Percentiles rank a stretch among this genome's conserved stretches.
Evolutionary conservation across 2,329 filamentous ascomycete genomes (phyloP).

Genomic region (Keithomyces neogunnii): DNA sequence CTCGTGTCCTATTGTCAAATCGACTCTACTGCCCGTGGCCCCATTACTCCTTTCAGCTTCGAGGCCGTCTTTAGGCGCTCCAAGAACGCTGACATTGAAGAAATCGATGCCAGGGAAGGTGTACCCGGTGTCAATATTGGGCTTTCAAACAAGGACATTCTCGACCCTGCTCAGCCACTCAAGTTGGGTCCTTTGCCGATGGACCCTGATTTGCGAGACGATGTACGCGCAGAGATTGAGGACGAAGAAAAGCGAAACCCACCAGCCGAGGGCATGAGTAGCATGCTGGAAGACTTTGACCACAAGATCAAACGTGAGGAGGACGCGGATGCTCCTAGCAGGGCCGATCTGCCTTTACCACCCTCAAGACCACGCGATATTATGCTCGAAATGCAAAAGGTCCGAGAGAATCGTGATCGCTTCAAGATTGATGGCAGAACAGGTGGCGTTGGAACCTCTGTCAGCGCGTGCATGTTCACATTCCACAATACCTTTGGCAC

Average conservation of each 20-base stretch:
- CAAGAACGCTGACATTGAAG: slow-evolving; percentile 54
- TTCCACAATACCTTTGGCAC: slow-evolving; percentile 94
- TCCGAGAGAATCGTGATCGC: slow-evolving; percentile 85
- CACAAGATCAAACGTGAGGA: slow-evolving; percentile 84
- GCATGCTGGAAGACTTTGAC: slow-evolving; percentile 80
- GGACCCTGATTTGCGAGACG: slow-evolving; percentile 72
- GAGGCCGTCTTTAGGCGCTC: slow-evolving; percentile 49
- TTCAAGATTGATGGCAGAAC: slow-evolving; percentile 81
- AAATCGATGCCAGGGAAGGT: slow-evolving; percentile 55
- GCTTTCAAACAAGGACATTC: slow-evolving; percentile 50
- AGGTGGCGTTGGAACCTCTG: slow-evolving; percentile 70
- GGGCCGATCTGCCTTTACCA: slow-evolving; percentile 75
- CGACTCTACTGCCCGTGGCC: slow-evolving; percentile 50
- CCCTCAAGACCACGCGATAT: slow-evolving; percentile 85
- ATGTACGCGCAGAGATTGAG: slow-evolving; percentile 78
- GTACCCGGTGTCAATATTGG: slow-evolving; percentile 56
- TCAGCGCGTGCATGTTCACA: slow-evolving; percentile 95
- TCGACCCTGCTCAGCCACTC: slow-evolving; percentile 49
- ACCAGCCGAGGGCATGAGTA: slow-evolving; percentile 60
- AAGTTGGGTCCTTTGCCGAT: slow-evolving; percentile 76
- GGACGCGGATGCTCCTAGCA: slow-evolving; percentile 69
- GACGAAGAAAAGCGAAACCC: slow-evolving; percentile 76
- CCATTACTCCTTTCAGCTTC: slow-evolving; percentile 56
- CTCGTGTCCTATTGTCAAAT: slow-evolving; percentile 54
- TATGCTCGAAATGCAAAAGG: slow-evolving; percentile 85